Percentiles rank a stretch among this genome's conserved stretches.
phyloP scores from a whole-genome alignment of 2,329 filamentous ascomycete species.

The Ophiostoma ulmi region DNA sequence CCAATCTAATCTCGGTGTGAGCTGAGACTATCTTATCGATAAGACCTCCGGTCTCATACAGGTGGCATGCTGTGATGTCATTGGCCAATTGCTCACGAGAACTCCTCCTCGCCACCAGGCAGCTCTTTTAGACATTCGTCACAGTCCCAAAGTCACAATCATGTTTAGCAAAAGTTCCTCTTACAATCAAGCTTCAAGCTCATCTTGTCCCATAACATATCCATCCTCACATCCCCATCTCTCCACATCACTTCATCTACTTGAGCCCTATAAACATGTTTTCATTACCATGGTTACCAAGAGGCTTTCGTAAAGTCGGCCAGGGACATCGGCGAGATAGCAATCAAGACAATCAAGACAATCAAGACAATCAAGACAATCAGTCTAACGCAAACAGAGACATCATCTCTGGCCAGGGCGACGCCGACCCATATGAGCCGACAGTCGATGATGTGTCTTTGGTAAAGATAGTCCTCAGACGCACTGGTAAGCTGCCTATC shows the following conservation, averaged over 20 bases:
- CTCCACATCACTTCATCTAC: background rate
- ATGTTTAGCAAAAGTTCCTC: background rate
- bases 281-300: too few species aligned
- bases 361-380: background rate
- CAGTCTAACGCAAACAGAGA: background rate
- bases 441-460: conserved; percentile 46
- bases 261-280: too few species aligned
- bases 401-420: background rate
- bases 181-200: too few species aligned
- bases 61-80: conserved; percentile 13
- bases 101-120: background rate
- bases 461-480: conserved; percentile 45
- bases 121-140: too few species aligned
- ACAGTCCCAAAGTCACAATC: background rate
- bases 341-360: background rate
- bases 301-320: too few species aligned
- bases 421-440: conserved; percentile 32
- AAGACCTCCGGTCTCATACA: background rate
- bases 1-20: too few species aligned
- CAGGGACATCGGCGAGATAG: background rate
- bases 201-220: too few species aligned
- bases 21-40: background rate
- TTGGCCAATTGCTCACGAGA: background rate
- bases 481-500: conserved; percentile 43
- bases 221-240: background rate